A percentile compares a stretch with the other conserved stretches of the same genome.
Evolutionary conservation across 768 basidiomycete genomes (phyloP).

Genomic region (Leccinum pellstonianum): DNA sequence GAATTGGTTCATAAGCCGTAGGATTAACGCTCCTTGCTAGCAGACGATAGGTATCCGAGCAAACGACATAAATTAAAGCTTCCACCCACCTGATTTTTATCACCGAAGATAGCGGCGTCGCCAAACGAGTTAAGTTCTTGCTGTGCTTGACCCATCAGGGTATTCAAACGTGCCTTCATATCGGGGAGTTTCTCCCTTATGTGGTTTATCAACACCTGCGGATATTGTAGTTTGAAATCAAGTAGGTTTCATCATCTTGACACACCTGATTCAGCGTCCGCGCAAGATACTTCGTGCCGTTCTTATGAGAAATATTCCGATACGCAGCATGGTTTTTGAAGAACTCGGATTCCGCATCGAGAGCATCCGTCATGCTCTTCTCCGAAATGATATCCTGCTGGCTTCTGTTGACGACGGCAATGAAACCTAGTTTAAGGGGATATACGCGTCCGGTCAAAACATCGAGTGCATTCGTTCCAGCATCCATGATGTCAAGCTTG

Average conservation of each 20-base stretch:
- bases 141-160: conserved; percentile 97
- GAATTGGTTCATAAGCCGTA: conserved; percentile 98
- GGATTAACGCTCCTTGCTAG: conserved; percentile 83
- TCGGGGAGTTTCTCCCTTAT: conserved; percentile 98
- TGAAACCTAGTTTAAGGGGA: conserved; percentile 96
- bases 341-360: conserved; percentile 85
- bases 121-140: conserved; percentile 98
- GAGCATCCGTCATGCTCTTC: conserved; percentile 81
- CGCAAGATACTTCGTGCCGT: conserved; percentile 94
- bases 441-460: conserved; percentile 96
- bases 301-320: conserved; percentile 93
- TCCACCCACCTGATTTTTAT: conserved; percentile 69
- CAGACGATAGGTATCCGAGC: conserved; percentile 16
- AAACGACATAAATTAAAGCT: background rate
- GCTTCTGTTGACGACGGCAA: conserved; percentile 95
- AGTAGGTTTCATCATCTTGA: background rate
- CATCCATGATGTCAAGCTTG: conserved; percentile 98
- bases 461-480: conserved; percentile 96
- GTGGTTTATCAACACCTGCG: conserved; percentile 89
- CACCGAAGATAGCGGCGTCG: conserved; percentile 87
- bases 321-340: conserved; percentile 90
- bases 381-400: conserved; percentile 95
- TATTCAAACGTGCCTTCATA: conserved; percentile 98
- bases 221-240: background rate
- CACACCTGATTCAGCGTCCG: conserved; percentile 90